A percentile compares a stretch with the other conserved stretches of the same genome.
These are phyloP conservation scores for Phytophthora ohioensis DNA, from an alignment of 352 stramenopile species.

Conservation along the genomic window DNA sequence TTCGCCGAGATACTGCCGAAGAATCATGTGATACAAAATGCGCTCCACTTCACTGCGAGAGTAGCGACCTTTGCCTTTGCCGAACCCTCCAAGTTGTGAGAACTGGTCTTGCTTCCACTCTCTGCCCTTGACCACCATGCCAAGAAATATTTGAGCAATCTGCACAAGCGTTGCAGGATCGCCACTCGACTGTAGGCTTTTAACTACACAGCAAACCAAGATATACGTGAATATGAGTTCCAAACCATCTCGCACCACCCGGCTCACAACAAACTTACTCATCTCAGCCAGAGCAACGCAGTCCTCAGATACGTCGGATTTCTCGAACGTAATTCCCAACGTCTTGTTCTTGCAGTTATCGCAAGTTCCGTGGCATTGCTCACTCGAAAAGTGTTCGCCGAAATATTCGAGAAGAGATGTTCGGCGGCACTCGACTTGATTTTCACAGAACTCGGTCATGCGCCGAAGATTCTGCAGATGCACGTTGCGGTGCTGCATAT, in stretches of 20 bases:
- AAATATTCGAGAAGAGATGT: conserved; percentile 90
- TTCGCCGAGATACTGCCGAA: conserved; percentile 85
- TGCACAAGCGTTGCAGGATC: conserved; percentile 79
- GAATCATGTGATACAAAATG: conserved; percentile 90
- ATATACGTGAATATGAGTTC: not conserved
- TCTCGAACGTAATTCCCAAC: conserved; percentile 71
- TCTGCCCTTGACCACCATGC: conserved; percentile 68
- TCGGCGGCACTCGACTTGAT: conserved; percentile 87
- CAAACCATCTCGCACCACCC: not conserved
- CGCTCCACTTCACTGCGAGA: conserved; percentile 82
- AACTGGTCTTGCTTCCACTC: conserved; percentile 79
- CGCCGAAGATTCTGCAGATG: conserved; percentile 85
- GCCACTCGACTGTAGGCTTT: conserved; percentile 67
- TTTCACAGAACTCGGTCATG: conserved; percentile 91
- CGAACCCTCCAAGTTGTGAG: conserved; percentile 64
- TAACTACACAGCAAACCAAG: conserved; percentile 43
- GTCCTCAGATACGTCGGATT: conserved; percentile 81
- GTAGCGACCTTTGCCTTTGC: conserved; percentile 77
- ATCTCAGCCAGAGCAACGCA: conserved; percentile 68
- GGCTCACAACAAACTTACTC: conserved; percentile 48
- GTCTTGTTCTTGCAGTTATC: conserved; percentile 90
- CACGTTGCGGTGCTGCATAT: conserved; percentile 82
- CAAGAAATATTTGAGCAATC: conserved; percentile 78
- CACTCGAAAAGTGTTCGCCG: conserved; percentile 86
- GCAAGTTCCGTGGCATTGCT: conserved; percentile 78